Evolutionary conservation across 169 alveolate species (phyloP).

Genomic region (Plasmodium gallinaceum): DNA sequence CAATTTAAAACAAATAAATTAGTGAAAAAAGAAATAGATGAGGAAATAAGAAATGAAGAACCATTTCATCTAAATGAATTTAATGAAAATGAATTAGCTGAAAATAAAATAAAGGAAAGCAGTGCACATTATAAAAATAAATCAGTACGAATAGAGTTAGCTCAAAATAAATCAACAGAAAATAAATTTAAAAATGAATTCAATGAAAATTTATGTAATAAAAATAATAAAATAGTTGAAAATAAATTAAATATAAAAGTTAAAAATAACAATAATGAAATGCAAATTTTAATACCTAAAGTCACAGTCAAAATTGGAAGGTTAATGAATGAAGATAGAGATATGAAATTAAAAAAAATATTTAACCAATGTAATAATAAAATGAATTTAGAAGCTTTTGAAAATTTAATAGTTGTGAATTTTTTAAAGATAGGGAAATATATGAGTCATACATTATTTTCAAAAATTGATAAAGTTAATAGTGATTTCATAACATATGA

Average conservation of each 20-base stretch:
- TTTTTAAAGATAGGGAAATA: slow-evolving; percentile 76
- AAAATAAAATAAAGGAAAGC: no score
- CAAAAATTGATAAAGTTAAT: slow-evolving; percentile 18
- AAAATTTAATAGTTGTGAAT: slow-evolving; percentile 35
- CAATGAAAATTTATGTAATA: background rate
- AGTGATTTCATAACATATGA: slow-evolving; percentile 59
- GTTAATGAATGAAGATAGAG: slow-evolving; percentile 37
- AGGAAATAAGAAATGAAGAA: background rate
- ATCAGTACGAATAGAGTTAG: no score
- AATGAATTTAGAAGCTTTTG: slow-evolving; percentile 64
- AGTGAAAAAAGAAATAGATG: background rate
- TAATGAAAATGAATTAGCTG: no score
- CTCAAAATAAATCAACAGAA: no score
- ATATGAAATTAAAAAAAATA: slow-evolving; percentile 35
- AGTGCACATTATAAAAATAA: no score
- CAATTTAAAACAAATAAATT: background rate
- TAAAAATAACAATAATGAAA: background rate
- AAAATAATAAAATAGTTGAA: background rate
- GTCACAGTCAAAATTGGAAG: slow-evolving; percentile 31
- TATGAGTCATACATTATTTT: slow-evolving; percentile 72
- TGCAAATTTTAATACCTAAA: slow-evolving; percentile 41
- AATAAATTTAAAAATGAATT: background rate
- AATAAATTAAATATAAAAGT: background rate
- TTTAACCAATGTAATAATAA: slow-evolving; percentile 43
- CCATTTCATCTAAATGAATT: background rate